phyloP scores from a whole-genome alignment of 2,329 filamentous ascomycete genomes.

The Colletotrichum salicis region DNA sequence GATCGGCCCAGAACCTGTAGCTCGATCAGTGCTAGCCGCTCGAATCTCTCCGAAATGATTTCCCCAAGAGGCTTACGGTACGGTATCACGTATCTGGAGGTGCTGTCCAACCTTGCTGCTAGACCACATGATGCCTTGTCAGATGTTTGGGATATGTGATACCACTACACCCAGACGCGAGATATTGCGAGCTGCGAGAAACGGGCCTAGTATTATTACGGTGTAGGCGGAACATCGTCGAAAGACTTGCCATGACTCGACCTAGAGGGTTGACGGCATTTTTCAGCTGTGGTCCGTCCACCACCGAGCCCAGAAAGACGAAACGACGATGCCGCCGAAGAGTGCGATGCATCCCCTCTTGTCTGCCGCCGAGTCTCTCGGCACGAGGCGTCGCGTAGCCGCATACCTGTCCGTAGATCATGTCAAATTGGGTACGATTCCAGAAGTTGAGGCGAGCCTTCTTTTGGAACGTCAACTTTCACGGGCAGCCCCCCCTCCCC shows the following conservation, averaged over 20 bases:
- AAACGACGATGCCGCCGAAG: not conserved
- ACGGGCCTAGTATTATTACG: not conserved
- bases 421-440: constrained; percentile 12
- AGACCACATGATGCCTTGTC: no score
- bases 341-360: not conserved
- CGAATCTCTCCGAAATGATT: not conserved
- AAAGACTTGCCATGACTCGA: not conserved
- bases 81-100: no score
- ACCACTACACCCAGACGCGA: no score
- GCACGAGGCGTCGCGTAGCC: not conserved
- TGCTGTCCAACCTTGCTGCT: no score
- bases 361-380: not conserved
- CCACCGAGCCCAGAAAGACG: not conserved
- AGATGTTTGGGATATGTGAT: no score
- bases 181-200: no score
- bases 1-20: not conserved
- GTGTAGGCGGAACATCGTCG: not conserved
- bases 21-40: not conserved
- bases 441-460: not conserved
- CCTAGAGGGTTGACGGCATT: not conserved
- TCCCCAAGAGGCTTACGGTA: not conserved
- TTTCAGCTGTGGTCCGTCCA: not conserved
- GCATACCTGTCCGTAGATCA: not conserved
- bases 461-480: not conserved
- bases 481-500: no score